These are phyloP conservation scores for Solanum piurae DNA, from an alignment of 257 asterid genomes.

Conservation along the genomic window DNA sequence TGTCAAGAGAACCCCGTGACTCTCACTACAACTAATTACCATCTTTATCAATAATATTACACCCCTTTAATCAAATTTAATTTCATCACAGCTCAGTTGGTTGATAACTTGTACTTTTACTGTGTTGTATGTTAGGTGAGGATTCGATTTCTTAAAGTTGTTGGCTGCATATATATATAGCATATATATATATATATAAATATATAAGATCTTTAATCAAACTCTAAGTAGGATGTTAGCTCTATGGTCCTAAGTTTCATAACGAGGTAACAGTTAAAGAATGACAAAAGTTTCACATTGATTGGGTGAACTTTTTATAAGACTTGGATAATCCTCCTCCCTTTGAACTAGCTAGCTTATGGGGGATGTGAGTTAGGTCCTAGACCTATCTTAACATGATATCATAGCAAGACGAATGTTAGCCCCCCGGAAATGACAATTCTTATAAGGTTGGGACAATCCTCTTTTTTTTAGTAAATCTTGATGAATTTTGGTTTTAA, in stretches of 20 bases:
- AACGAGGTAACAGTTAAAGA: neutral
- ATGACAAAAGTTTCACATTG: neutral
- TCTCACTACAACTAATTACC: neutral
- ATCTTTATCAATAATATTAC: conserved; percentile 12
- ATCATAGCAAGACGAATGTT: neutral
- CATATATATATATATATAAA: no score
- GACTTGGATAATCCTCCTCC: no score
- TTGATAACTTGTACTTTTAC: neutral
- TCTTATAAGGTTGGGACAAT: neutral
- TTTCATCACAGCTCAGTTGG: accelerated
- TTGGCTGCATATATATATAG: neutral
- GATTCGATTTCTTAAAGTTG: no score
- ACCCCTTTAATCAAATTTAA: neutral
- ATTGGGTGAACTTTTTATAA: no score
- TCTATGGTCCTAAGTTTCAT: neutral
- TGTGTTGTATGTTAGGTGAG: neutral
- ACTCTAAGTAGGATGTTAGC: neutral
- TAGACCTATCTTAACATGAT: neutral
- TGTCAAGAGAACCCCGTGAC: conserved; percentile 74
- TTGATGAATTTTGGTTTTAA: no score
- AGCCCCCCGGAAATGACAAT: neutral
- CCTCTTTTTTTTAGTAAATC: no score
- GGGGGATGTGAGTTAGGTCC: neutral
- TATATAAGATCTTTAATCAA: no score
- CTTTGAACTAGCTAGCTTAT: neutral